phyloP scores from a whole-genome alignment of 208 protist species.

The Leishmania lainsoni region DNA sequence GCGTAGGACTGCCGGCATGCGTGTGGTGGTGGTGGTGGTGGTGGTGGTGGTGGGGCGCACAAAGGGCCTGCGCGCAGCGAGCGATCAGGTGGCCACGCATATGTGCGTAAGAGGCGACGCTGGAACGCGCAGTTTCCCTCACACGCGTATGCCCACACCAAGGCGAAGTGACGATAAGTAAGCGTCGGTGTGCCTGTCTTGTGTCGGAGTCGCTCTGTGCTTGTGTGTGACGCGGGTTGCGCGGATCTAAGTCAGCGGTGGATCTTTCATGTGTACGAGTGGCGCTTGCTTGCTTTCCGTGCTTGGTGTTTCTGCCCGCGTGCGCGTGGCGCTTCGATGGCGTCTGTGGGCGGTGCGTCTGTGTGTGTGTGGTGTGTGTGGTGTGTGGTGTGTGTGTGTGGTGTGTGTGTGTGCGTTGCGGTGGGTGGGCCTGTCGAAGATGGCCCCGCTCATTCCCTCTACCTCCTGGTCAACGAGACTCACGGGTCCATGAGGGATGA shows the following conservation, averaged over 20 bases:
- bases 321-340: not conserved
- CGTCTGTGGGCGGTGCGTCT: slow-evolving; percentile 10
- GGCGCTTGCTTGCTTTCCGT: not conserved
- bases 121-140: not conserved
- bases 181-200: not conserved
- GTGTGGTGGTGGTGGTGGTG: not conserved
- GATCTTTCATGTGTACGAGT: not conserved
- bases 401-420: slow-evolving; percentile 20
- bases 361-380: slow-evolving; percentile 27
- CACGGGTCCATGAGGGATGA: too few relatives aligned
- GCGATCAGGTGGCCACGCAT: not conserved
- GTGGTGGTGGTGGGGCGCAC: not conserved
- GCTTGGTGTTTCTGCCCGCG: not conserved
- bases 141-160: not conserved
- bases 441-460: not conserved
- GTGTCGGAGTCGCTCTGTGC: not conserved
- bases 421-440: not conserved
- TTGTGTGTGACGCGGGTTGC: not conserved
- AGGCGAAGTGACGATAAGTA: not conserved
- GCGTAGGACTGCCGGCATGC: not conserved
- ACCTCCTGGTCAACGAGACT: not conserved
- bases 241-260: not conserved
- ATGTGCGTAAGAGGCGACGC: not conserved
- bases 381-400: slow-evolving; percentile 24
- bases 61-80: not conserved